phyloP scores from a whole-genome alignment of 192 early-diverging fungal genomes.

The Coemansia sp. region DNA sequence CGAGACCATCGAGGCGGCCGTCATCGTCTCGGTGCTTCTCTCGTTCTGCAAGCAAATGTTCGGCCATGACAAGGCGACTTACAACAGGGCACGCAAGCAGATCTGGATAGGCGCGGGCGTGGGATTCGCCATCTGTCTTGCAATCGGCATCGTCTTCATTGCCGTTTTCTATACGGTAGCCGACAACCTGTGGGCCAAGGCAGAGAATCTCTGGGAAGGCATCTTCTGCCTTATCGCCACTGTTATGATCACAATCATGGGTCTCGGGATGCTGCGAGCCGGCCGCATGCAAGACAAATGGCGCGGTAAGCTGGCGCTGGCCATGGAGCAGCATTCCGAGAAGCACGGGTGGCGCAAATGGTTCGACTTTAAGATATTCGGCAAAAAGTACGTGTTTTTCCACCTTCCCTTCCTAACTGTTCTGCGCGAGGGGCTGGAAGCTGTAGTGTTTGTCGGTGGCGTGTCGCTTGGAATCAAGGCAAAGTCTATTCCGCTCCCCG shows the following conservation, averaged over 20 bases:
- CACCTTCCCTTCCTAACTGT: constrained; percentile 85
- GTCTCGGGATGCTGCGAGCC: constrained; percentile 77
- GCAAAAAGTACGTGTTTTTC: constrained; percentile 71
- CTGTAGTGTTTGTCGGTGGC: constrained; percentile 89
- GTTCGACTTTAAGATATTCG: constrained; percentile 43
- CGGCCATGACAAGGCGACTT: constrained; percentile 47
- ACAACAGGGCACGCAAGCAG: constrained; percentile 62
- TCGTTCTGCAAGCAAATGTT: constrained; percentile 75
- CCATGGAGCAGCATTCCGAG: constrained; percentile 52
- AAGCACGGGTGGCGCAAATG: constrained; percentile 33
- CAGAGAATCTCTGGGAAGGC: constrained; percentile 85
- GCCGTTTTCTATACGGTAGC: constrained; percentile 69
- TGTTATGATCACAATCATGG: constrained; percentile 79
- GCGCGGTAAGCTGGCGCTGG: constrained; percentile 61
- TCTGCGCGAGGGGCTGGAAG: constrained; percentile 85
- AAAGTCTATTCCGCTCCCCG: constrained; percentile 79
- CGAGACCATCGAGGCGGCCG: constrained; percentile 84
- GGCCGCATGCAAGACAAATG: constrained; percentile 79
- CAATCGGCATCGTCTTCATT: constrained; percentile 78
- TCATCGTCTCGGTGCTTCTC: constrained; percentile 86
- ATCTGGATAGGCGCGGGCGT: constrained; percentile 75
- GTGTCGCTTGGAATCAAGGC: constrained; percentile 67
- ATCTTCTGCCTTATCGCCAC: constrained; percentile 77
- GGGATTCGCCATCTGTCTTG: constrained; percentile 70
- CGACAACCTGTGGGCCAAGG: constrained; percentile 60